A percentile compares a stretch with the other conserved stretches of the same genome.
Conservation (phyloP, 257 asterid genomes). For the Knoxia roxburghii region DNA sequence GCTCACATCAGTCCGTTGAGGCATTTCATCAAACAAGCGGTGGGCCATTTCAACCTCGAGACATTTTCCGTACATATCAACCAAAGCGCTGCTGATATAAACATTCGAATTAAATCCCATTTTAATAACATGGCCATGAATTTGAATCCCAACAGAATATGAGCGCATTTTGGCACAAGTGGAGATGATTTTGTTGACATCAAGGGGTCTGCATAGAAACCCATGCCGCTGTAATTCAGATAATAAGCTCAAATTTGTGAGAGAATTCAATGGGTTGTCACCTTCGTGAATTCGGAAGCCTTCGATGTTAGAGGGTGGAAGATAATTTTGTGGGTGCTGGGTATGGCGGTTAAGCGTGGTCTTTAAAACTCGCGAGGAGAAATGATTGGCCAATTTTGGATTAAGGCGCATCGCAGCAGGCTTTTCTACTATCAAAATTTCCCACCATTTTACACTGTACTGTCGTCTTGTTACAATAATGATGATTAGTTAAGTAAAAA, state of each 20-base stretch:
- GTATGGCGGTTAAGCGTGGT: neutral
- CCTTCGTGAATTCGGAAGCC: neutral
- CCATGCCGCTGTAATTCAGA: constrained; percentile 25
- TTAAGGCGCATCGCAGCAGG: constrained; percentile 12
- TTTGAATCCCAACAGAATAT: constrained; percentile 33
- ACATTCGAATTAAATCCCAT: constrained; percentile 45
- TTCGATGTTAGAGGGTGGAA: constrained; percentile 17
- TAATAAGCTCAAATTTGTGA: constrained; percentile 13
- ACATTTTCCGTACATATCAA: constrained; percentile 43
- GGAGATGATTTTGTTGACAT: constrained; percentile 40
- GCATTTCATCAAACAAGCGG: constrained; percentile 51
- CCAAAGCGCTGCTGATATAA: constrained; percentile 40
- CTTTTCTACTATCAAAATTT: constrained; percentile 26
- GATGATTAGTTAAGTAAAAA: too few relatives aligned
- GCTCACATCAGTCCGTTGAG: constrained; percentile 36
- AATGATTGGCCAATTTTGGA: constrained; percentile 4
- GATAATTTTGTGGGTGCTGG: constrained; percentile 3
- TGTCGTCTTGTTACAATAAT: too few relatives aligned
- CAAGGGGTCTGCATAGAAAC: constrained; percentile 23
- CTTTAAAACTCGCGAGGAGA: constrained; percentile 18
- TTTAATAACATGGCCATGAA: constrained; percentile 40
- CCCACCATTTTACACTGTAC: neutral
- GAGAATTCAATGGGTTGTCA: constrained; percentile 5
- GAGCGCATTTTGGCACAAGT: constrained; percentile 32
- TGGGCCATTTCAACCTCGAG: constrained; percentile 23